Conservation (phyloP, 2,329 filamentous ascomycete genomes). For the Karstenula rhodostoma region DNA sequence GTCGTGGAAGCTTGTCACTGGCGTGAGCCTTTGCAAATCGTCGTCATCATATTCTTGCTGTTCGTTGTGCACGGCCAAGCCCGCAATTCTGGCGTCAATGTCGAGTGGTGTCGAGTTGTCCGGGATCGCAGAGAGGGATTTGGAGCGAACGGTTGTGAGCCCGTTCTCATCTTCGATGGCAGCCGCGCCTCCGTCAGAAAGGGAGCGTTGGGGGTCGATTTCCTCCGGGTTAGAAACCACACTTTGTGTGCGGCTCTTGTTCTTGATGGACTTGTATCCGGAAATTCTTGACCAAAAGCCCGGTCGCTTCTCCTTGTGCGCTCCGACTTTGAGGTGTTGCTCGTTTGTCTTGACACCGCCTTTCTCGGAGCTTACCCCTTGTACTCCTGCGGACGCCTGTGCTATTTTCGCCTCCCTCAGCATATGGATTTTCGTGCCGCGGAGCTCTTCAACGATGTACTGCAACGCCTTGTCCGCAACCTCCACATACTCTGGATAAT, state of each 20-base stretch:
- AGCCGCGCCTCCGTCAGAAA: slow-evolving; percentile 28
- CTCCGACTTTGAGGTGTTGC: slow-evolving; percentile 21
- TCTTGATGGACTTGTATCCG: slow-evolving; percentile 33
- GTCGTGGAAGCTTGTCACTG: slow-evolving; percentile 2
- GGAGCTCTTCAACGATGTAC: slow-evolving; percentile 51
- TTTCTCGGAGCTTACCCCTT: neutral
- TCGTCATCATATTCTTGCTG: neutral
- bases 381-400: slow-evolving; percentile 9
- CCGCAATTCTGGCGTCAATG: slow-evolving; percentile 36
- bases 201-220: slow-evolving; percentile 37
- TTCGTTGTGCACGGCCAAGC: slow-evolving; percentile 21
- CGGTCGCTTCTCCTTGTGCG: slow-evolving; percentile 40
- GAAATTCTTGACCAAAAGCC: slow-evolving; percentile 42
- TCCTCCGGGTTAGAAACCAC: slow-evolving; percentile 22
- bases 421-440: slow-evolving; percentile 32
- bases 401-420: slow-evolving; percentile 29
- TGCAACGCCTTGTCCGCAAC: slow-evolving; percentile 54
- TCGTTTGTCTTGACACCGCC: neutral
- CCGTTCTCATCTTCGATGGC: slow-evolving; percentile 25
- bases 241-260: slow-evolving; percentile 34
- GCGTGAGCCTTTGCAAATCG: neutral
- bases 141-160: slow-evolving; percentile 42
- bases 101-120: slow-evolving; percentile 31
- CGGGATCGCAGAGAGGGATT: slow-evolving; percentile 44
- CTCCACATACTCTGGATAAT: slow-evolving; percentile 56